Evolutionary conservation across 495 filamentous ascomycete species (phyloP).

Genomic region (Neurospora sp.): DNA sequence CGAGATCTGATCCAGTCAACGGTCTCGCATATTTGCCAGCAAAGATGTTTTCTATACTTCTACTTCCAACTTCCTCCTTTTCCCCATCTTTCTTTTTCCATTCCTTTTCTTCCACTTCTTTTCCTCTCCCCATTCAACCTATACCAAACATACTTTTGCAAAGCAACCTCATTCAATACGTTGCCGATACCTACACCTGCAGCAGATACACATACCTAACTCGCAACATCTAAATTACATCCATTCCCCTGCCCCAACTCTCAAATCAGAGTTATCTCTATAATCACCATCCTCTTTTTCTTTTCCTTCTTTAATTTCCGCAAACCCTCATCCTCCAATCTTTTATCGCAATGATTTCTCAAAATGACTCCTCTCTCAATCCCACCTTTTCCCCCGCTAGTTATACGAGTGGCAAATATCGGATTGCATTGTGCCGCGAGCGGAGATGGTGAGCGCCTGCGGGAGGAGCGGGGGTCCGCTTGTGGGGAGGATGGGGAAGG

Average conservation of each 20-base stretch:
- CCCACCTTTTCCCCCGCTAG: neutral
- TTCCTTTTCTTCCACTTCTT: no score
- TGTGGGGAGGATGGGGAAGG: neutral
- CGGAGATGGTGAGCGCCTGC: neutral
- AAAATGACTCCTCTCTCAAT: neutral
- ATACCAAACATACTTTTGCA: no score
- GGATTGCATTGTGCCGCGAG: neutral
- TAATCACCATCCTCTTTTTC: neutral
- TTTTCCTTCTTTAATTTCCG: neutral
- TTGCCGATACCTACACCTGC: no score
- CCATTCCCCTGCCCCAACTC: no score
- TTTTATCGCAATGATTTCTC: no score
- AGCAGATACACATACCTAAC: no score
- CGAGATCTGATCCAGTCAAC: neutral
- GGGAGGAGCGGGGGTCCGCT: neutral
- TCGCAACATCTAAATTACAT: no score
- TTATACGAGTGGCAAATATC: neutral
- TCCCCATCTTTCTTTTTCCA: no score
- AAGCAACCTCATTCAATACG: no score
- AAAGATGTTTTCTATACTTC: no score
- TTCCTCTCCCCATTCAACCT: no score
- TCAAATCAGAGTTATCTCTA: neutral
- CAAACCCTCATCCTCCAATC: neutral
- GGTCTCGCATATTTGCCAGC: neutral
- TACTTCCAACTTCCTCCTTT: no score